Evolutionary conservation across 2,329 filamentous ascomycete species (phyloP).

Genomic region (Beauveria bassiana): DNA sequence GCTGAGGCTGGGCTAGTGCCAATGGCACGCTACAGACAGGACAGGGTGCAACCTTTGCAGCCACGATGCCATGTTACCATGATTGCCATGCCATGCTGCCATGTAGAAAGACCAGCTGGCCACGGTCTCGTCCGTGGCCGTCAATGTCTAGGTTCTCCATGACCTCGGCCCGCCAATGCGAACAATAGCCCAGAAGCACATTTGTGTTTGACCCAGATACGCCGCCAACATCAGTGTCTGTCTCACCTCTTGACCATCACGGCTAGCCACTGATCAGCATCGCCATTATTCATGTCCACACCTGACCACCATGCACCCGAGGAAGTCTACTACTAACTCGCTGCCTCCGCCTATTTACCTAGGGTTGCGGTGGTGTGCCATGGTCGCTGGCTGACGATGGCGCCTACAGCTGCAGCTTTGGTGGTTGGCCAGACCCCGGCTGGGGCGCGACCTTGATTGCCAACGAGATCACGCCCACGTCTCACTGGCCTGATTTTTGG

Average conservation of each 20-base stretch:
- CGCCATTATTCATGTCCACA: neutral
- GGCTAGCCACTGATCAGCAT: neutral
- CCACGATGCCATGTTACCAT: too few species aligned
- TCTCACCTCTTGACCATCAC: neutral
- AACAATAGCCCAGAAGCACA: neutral
- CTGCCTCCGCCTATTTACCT: too few species aligned
- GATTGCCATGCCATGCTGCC: too few species aligned
- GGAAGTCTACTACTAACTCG: too few species aligned
- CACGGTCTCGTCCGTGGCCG: neutral
- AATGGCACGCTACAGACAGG: neutral
- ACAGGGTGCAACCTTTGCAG: neutral
- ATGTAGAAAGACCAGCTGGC: neutral
- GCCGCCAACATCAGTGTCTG: neutral
- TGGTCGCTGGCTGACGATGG: neutral
- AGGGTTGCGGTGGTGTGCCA: neutral
- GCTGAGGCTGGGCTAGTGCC: neutral
- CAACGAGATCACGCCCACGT: neutral
- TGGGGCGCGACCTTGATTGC: neutral
- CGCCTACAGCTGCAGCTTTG: too few species aligned
- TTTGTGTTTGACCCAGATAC: neutral
- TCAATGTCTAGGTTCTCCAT: constrained; percentile 1
- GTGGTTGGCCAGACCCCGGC: neutral
- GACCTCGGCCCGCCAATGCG: neutral
- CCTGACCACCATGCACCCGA: neutral
- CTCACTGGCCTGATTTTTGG: neutral